Evolutionary conservation across 306 rosid species (phyloP), one percentile per base, ranked within the genome.

Genomic region (Vigna angularis): DNA sequence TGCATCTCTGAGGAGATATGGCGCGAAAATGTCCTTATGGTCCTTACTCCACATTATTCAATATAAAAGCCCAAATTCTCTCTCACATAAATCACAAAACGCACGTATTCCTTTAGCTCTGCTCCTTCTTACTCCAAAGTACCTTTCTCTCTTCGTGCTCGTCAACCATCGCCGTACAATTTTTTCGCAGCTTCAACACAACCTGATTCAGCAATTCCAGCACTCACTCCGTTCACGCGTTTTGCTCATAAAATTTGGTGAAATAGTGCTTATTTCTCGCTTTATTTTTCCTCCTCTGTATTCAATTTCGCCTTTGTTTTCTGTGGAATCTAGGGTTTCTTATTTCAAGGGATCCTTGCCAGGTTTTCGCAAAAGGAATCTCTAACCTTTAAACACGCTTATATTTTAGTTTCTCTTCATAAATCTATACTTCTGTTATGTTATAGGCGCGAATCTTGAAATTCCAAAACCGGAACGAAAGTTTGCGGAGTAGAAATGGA

Each of bases 251-350:
- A 74, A 24, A 22, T 72, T 49, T 78, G 88, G 90, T 72, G 49
- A 64, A 7, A 30, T 12, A 42, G 72, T 70, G 4, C 9, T 57
- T 78, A 48, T 36, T 57, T 10, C 5, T 2, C 59, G 45, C 36
- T 53, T 18, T 17, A 30, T 24, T 66, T 66, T 4, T 1, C 32
- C 14, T 9, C 8, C 22, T 61, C 36, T n/a, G 12, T 58, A 55
- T 57, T 51, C 77, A 63, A 22, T 57, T 74, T 77, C 16, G 7
- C 28, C 5, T 30, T 66, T 16, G 47, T 80, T 75, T 53, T 52
- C 51, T 18, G 8, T 75, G 34, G 53, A 77, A 68, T 82, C 83
- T 87, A 84, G 96, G 93, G 90, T 87, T 91, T 85, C 75, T 73
- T 77, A 12, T 76, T 67, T 40, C 40, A 18, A n/a, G 48, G 51